Evolutionary conservation across 306 rosid genomes (phyloP).

Genomic region (Vigna radiata): DNA sequence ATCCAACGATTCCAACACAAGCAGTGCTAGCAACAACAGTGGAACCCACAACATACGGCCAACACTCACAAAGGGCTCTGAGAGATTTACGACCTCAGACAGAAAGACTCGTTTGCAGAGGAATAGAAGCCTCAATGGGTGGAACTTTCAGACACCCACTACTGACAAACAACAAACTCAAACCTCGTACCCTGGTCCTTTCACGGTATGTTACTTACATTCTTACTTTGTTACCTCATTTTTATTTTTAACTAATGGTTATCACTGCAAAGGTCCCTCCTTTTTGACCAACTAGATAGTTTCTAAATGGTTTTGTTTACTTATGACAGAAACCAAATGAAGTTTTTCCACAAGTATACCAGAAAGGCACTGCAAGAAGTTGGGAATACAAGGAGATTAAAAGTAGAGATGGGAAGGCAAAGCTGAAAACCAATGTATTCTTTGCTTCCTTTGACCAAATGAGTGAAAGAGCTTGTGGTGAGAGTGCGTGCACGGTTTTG

Average conservation of each 20-base stretch:
- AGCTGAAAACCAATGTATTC: conserved; percentile 67
- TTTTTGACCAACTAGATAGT: background rate
- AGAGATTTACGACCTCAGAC: conserved; percentile 6
- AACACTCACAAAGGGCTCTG: conserved; percentile 20
- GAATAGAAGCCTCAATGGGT: conserved; percentile 49
- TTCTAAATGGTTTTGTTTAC: background rate
- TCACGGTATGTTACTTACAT: conserved; percentile 31
- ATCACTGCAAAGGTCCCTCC: background rate
- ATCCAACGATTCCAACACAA: conserved; percentile 38
- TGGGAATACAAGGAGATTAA: conserved; percentile 61
- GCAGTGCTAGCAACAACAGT: conserved; percentile 34
- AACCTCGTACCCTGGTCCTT: conserved; percentile 19
- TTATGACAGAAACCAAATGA: conserved; percentile 48
- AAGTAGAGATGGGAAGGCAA: conserved; percentile 68
- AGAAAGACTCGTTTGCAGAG: conserved; percentile 4
- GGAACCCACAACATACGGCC: background rate
- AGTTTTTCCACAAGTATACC: conserved; percentile 15
- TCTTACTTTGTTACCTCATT: background rate
- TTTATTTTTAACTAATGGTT: background rate
- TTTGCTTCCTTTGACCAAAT: conserved; percentile 80
- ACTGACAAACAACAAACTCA: conserved; percentile 41
- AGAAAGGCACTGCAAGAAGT: conserved; percentile 16
- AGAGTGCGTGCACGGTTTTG: conserved; percentile 78
- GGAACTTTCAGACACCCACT: conserved; percentile 39
- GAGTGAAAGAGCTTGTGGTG: conserved; percentile 68